A percentile compares a stretch with the other conserved stretches of the same genome.
Conservation (phyloP, 2,329 filamentous ascomycete genomes). For the Sarocladium strictum region DNA sequence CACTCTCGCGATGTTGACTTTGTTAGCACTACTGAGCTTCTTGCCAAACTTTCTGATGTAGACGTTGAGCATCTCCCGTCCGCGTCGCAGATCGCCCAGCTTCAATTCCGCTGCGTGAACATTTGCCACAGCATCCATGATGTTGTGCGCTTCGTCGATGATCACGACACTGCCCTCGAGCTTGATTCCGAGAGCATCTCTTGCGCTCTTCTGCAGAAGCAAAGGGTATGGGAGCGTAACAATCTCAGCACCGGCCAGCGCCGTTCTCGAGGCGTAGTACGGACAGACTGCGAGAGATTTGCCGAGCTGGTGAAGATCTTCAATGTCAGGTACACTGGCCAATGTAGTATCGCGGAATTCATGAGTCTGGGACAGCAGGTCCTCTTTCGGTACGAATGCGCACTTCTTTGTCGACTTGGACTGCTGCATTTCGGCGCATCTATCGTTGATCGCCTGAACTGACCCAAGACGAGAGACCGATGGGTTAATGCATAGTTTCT, state of each 20-base stretch:
- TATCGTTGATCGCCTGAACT: slow-evolving; percentile 83
- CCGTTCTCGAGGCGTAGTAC: slow-evolving; percentile 88
- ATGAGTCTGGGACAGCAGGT: slow-evolving; percentile 64
- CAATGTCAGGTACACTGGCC: slow-evolving; percentile 85
- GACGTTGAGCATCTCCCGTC: slow-evolving; percentile 67
- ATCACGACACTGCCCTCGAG: slow-evolving; percentile 87
- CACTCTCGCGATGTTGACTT: slow-evolving; percentile 84
- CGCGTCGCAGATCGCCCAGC: slow-evolving; percentile 65
- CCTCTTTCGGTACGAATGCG: slow-evolving; percentile 69
- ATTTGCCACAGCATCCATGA: slow-evolving; percentile 88
- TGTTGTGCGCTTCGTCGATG: slow-evolving; percentile 94
- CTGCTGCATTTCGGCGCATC: slow-evolving; percentile 85
- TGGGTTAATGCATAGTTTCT: slow-evolving; percentile 85
- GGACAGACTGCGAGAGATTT: slow-evolving; percentile 78
- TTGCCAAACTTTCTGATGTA: slow-evolving; percentile 89
- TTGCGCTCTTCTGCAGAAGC: slow-evolving; percentile 76
- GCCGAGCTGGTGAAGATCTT: slow-evolving; percentile 77
- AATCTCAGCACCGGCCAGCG: slow-evolving; percentile 80
- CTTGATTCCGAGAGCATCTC: slow-evolving; percentile 81
- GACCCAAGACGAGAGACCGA: slow-evolving; percentile 66
- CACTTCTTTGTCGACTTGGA: slow-evolving; percentile 56
- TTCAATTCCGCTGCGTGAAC: slow-evolving; percentile 78
- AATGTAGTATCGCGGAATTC: slow-evolving; percentile 81
- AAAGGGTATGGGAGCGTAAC: slow-evolving; percentile 90
- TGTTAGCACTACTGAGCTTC: slow-evolving; percentile 81